A percentile compares a stretch with the other conserved stretches of the same genome.
Conservation (phyloP, 2,329 filamentous ascomycete species). For the Phaeosphaeriaceae sp. region DNA sequence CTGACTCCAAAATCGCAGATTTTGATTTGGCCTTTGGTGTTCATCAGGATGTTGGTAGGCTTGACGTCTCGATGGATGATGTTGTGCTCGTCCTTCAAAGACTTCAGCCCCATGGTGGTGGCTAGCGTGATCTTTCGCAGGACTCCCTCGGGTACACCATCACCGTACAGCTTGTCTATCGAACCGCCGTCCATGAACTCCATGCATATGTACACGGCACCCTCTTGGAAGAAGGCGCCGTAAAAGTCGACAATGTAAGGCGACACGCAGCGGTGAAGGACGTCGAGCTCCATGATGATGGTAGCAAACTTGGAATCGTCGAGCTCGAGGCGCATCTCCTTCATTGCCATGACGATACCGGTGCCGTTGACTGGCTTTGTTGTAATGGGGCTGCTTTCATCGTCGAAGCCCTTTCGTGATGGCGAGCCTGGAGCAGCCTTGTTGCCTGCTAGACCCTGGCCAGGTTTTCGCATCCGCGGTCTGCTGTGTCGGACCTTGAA, state of each 20-base stretch:
- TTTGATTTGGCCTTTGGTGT: slow-evolving; percentile 89
- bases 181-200: slow-evolving; percentile 99
- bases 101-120: slow-evolving; percentile 90
- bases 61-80: slow-evolving; percentile 99
- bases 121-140: slow-evolving; percentile 89
- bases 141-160: slow-evolving; percentile 88
- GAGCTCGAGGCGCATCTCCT: slow-evolving; percentile 93
- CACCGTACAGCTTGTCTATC: slow-evolving; percentile 92
- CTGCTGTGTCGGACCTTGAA: slow-evolving; percentile 93
- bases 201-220: slow-evolving; percentile 98
- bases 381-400: slow-evolving; percentile 47
- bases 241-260: slow-evolving; percentile 99
- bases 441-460: slow-evolving; percentile 68
- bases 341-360: slow-evolving; percentile 97
- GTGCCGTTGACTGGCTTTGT: slow-evolving; percentile 59
- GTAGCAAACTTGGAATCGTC: slow-evolving; percentile 97
- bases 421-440: slow-evolving; percentile 53
- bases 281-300: slow-evolving; percentile 97
- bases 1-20: slow-evolving; percentile 99
- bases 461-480: slow-evolving; percentile 67
- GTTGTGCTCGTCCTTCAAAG: slow-evolving; percentile 96
- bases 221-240: slow-evolving; percentile 98
- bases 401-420: slow-evolving; percentile 38
- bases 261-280: slow-evolving; percentile 91
- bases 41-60: slow-evolving; percentile 96